A percentile compares a stretch with the other conserved stretches of the same genome.
These are phyloP conservation scores for Populus hybrid DNA, from an alignment of 441 rosid genomes.

Conservation along the genomic window DNA sequence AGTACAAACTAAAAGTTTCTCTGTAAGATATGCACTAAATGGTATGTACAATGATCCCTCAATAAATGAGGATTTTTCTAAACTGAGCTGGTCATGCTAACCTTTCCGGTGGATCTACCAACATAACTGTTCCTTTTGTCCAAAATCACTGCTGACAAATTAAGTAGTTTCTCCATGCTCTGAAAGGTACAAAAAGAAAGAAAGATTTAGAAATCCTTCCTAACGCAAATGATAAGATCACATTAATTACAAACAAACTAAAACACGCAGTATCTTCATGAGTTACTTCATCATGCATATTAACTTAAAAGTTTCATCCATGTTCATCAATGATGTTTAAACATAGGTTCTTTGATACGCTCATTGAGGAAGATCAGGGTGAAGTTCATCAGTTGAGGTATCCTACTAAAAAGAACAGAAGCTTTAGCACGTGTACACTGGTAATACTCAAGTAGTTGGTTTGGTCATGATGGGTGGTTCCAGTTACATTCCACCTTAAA, in stretches of 20 bases:
- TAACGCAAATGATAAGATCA: not conserved
- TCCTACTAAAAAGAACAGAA: not conserved
- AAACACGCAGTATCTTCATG: not conserved
- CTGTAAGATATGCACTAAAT: not conserved
- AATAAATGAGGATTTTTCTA: not conserved
- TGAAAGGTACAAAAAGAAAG: conserved; percentile 24
- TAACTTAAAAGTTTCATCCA: not conserved
- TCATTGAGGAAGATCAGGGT: not conserved
- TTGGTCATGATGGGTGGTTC: not conserved
- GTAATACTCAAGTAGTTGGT: not conserved
- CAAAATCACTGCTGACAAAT: conserved; percentile 24
- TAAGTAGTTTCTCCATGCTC: conserved; percentile 55
- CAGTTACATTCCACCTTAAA: not conserved
- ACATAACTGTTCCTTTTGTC: conserved; percentile 20
- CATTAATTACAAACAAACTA: not conserved
- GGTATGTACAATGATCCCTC: not conserved
- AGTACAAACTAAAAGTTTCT: not conserved
- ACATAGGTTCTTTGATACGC: not conserved
- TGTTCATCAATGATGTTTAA: conserved; percentile 2
- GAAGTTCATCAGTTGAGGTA: not conserved
- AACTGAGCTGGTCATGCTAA: conserved; percentile 21
- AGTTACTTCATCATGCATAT: not conserved
- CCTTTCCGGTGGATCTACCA: conserved; percentile 39
- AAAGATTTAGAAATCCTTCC: not conserved
- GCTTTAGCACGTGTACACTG: not conserved